phyloP scores from a whole-genome alignment of 495 filamentous ascomycete genomes.

The Penicillium cataractarum region DNA sequence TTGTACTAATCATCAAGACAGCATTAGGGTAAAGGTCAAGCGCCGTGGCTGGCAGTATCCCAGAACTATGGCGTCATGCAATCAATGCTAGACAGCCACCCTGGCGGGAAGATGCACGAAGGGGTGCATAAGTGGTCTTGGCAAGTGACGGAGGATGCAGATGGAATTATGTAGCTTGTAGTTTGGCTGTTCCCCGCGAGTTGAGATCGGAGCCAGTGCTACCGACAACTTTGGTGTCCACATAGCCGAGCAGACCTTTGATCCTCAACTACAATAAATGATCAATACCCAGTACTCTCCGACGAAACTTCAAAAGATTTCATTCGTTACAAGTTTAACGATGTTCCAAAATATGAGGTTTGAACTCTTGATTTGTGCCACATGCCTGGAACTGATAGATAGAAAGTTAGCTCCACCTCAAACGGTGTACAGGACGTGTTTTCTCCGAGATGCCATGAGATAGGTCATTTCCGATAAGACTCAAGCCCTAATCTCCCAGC shows the following conservation, averaged over 20 bases:
- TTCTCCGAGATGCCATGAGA: not conserved
- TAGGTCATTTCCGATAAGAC: not conserved
- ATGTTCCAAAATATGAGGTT: too few species aligned
- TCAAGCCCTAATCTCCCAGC: not conserved
- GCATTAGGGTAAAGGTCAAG: not conserved
- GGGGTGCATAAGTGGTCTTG: not conserved
- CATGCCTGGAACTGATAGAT: too few species aligned
- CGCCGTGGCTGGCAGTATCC: not conserved
- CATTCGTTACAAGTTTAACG: too few species aligned
- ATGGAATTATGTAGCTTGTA: not conserved
- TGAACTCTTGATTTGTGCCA: too few species aligned
- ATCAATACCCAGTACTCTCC: too few species aligned
- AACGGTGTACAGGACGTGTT: too few species aligned
- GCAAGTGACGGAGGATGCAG: not conserved
- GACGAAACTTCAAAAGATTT: too few species aligned
- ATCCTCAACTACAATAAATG: too few species aligned
- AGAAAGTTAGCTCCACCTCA: too few species aligned
- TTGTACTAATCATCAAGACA: not conserved
- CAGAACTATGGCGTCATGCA: not conserved
- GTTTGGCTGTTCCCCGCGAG: not conserved
- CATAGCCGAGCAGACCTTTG: too few species aligned
- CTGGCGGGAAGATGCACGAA: not conserved
- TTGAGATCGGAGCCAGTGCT: not conserved
- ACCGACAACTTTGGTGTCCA: not conserved
- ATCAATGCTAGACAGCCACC: not conserved